Conservation (phyloP, 148 eudicot genomes). For the Nyssa sinensis region DNA sequence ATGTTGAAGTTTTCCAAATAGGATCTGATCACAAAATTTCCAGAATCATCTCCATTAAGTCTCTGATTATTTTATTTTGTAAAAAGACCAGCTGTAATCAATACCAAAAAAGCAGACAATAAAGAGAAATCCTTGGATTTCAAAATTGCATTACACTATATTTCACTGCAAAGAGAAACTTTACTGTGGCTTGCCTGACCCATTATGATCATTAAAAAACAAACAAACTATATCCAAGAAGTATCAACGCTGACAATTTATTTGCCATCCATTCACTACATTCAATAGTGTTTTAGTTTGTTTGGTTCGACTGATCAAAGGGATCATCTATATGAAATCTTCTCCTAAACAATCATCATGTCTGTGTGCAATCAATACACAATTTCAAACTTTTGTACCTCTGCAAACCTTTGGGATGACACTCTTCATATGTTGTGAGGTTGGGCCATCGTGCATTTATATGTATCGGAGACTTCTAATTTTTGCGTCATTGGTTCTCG, state of each 20-base stretch:
- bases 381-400: not conserved
- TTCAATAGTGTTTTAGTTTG: no score
- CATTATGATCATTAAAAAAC: no score
- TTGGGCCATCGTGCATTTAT: no score
- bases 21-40: no score
- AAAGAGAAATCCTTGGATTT: not conserved
- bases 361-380: not conserved
- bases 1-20: no score
- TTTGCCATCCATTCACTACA: not conserved
- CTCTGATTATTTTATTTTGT: not conserved
- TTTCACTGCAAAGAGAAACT: not conserved
- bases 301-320: no score
- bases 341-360: not conserved
- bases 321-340: no score
- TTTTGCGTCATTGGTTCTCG: not conserved
- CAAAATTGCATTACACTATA: no score
- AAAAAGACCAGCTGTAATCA: not conserved
- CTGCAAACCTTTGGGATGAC: not conserved
- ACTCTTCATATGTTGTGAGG: not conserved
- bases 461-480: not conserved
- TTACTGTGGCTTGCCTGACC: not conserved
- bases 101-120: not conserved
- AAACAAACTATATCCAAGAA: no score
- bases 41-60: no score
- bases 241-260: not conserved